A percentile compares a stretch with the other conserved stretches of the same genome.
Evolutionary conservation across 805 yeast genomes (phyloP).

Genomic region (Wickerhamiella allomyrinae): DNA sequence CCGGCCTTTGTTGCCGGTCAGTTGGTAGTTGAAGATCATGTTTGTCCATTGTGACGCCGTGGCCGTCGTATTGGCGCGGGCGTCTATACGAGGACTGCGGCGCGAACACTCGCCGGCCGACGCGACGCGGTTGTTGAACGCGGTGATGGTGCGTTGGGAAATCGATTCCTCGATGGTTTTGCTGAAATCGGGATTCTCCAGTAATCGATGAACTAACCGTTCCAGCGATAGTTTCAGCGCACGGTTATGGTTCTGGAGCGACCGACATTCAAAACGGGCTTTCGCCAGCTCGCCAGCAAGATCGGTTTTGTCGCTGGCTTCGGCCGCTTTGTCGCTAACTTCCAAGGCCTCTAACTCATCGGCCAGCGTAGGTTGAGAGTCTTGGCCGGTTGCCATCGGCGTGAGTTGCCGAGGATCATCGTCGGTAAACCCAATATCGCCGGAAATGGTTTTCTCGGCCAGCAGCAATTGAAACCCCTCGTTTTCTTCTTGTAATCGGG

Average conservation of each 20-base stretch:
- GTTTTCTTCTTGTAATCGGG: constrained; percentile 30
- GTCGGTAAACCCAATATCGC: constrained; percentile 8
- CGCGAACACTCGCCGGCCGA: constrained; percentile 3
- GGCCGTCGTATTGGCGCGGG: neutral
- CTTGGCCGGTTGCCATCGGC: neutral
- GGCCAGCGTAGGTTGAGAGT: constrained; percentile 6
- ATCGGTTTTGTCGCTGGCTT: constrained; percentile 1
- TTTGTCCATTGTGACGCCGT: constrained; percentile 6
- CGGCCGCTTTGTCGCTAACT: no score
- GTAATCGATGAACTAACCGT: constrained; percentile 23
- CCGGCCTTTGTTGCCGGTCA: constrained; percentile 8
- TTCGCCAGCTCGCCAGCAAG: constrained; percentile 7
- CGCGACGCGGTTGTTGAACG: constrained; percentile 13
- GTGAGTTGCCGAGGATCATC: no score
- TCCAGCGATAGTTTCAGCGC: constrained; percentile 24
- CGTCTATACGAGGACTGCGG: neutral
- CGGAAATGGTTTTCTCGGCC: constrained; percentile 22
- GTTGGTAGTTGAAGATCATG: constrained; percentile 12
- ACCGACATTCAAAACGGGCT: constrained; percentile 19
- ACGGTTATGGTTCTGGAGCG: constrained; percentile 21
- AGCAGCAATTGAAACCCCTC: constrained; percentile 23
- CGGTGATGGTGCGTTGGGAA: constrained; percentile 9
- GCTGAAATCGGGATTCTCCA: constrained; percentile 22
- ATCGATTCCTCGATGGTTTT: constrained; percentile 17
- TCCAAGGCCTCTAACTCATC: constrained; percentile 8